Conservation (phyloP, 371 early-diverging fungal genomes). For the Mycotypha africana region DNA sequence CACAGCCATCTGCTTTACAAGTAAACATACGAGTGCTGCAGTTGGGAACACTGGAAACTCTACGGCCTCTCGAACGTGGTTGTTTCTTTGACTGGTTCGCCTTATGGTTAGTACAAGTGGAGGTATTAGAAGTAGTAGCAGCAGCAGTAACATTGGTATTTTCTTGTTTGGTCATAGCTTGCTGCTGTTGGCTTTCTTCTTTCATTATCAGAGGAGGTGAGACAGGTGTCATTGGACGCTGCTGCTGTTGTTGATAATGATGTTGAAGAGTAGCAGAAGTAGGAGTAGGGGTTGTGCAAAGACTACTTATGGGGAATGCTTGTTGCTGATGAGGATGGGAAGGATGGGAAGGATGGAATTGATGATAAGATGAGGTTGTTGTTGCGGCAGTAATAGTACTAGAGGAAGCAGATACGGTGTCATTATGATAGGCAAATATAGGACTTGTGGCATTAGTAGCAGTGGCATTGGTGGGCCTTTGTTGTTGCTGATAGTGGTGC, state of each 20-base stretch:
- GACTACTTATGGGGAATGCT: not conserved
- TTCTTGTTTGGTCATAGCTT: not conserved
- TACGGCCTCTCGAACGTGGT: constrained; percentile 51
- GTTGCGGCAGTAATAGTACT: no score
- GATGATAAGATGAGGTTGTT: not conserved
- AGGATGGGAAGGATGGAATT: no score
- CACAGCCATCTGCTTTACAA: constrained; percentile 51
- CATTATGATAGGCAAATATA: not conserved
- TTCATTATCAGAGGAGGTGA: constrained; percentile 14
- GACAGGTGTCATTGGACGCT: constrained; percentile 9
- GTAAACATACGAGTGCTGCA: constrained; percentile 42
- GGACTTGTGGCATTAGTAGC: not conserved
- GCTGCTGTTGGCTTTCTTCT: constrained; percentile 1
- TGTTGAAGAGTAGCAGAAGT: constrained; percentile 1
- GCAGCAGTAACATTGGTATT: not conserved
- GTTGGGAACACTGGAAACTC: constrained; percentile 45
- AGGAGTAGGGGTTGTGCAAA: constrained; percentile 2
- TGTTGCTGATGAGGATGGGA: not conserved
- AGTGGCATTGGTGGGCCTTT: not conserved
- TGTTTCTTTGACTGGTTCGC: constrained; percentile 14
- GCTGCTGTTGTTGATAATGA: constrained; percentile 1
- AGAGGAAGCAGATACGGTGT: no score
- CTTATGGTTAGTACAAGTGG: no score
- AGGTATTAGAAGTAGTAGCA: not conserved
- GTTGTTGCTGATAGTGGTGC: constrained; percentile 3